Conservation (phyloP, 2,329 filamentous ascomycete species). For the Aspergillus ruber region DNA sequence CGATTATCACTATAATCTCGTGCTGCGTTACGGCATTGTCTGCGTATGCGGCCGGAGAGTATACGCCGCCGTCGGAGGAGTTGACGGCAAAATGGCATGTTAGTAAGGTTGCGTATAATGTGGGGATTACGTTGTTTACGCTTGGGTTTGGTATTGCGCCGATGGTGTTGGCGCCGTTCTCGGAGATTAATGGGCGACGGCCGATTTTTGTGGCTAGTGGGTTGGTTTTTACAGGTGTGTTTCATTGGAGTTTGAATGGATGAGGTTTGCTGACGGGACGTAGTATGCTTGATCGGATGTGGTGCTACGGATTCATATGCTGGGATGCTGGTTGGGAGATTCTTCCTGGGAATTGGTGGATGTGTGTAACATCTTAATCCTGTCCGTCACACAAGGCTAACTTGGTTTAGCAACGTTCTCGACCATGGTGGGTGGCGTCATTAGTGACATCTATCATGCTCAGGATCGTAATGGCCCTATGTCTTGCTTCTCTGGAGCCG, state of each 20-base stretch:
- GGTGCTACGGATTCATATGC: conserved; percentile 61
- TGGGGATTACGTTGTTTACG: conserved; percentile 75
- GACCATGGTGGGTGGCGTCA: conserved; percentile 79
- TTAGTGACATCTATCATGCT: conserved; percentile 72
- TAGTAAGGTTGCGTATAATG: conserved; percentile 54
- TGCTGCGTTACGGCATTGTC: conserved; percentile 68
- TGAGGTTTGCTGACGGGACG: background rate
- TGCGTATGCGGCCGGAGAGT: conserved; percentile 72
- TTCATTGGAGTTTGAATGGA: background rate
- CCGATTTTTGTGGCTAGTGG: conserved; percentile 72
- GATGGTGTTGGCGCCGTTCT: conserved; percentile 78
- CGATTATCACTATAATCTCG: conserved; percentile 61
- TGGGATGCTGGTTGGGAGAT: conserved; percentile 67
- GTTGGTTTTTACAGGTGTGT: conserved; percentile 53
- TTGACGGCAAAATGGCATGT: conserved; percentile 61
- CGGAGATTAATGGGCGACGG: conserved; percentile 75
- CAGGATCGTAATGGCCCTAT: conserved; percentile 75
- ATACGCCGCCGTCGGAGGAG: conserved; percentile 61
- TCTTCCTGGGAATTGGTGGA: conserved; percentile 66
- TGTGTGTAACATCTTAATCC: conserved; percentile 42
- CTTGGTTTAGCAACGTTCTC: conserved; percentile 53
- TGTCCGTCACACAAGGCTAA: background rate
- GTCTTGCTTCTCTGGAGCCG: conserved; percentile 71
- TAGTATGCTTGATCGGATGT: conserved; percentile 62
- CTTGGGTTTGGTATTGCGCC: conserved; percentile 73